phyloP scores from a whole-genome alignment of 2,329 filamentous ascomycete species.

The Graphilbum sp. region DNA sequence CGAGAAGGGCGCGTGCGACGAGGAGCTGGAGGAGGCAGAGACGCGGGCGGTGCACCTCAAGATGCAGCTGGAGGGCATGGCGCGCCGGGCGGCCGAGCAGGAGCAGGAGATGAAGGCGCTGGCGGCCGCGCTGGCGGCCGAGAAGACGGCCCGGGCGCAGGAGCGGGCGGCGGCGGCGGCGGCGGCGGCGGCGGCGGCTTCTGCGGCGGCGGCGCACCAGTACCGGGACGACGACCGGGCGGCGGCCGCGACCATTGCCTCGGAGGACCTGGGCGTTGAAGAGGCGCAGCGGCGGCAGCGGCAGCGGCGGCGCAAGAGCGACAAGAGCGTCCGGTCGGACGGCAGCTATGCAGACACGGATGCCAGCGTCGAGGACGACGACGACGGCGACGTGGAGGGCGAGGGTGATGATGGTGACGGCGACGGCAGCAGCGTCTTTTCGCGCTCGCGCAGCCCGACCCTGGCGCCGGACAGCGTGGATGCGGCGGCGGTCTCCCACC shows the following conservation, averaged over 20 bases:
- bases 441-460: constrained; percentile 41
- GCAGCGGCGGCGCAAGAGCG: constrained; percentile 20
- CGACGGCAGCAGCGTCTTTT: constrained; percentile 40
- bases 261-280: constrained; percentile 34
- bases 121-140: constrained; percentile 28
- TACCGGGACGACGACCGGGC: constrained; percentile 3
- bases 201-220: not conserved
- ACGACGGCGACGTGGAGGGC: constrained; percentile 26
- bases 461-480: constrained; percentile 23
- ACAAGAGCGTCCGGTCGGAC: constrained; percentile 24
- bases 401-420: constrained; percentile 26
- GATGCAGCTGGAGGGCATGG: constrained; percentile 44
- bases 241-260: constrained; percentile 16
- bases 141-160: constrained; percentile 29
- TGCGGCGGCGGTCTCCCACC: constrained; percentile 7
- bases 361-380: no score
- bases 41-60: constrained; percentile 36
- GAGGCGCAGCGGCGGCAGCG: constrained; percentile 26
- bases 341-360: constrained; percentile 28
- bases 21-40: constrained; percentile 40
- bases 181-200: constrained; percentile 2
- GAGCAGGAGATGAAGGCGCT: constrained; percentile 30
- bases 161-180: constrained; percentile 15
- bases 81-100: constrained; percentile 33
- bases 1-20: constrained; percentile 35